A percentile compares a stretch with the other conserved stretches of the same genome.
phyloP scores from a whole-genome alignment of 768 basidiomycete genomes.

The Sarcodon sp. region DNA sequence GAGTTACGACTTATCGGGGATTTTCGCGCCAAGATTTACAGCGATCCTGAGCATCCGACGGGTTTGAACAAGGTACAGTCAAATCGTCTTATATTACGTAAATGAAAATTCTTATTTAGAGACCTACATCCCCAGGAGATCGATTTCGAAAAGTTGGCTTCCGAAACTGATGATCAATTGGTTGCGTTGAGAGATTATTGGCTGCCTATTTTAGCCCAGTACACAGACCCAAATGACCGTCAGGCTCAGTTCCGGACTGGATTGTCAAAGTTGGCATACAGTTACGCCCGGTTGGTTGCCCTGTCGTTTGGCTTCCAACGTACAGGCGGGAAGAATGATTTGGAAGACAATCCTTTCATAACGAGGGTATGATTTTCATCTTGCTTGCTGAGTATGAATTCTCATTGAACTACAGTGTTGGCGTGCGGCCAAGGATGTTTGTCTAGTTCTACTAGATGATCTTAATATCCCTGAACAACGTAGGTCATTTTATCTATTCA shows the following conservation, averaged over 20 bases:
- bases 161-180: constrained; percentile 59
- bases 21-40: constrained; percentile 57
- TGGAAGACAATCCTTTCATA: constrained; percentile 15
- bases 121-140: constrained; percentile 28
- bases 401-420: constrained; percentile 7
- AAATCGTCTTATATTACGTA: neutral
- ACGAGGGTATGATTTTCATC: constrained; percentile 9
- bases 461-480: constrained; percentile 11
- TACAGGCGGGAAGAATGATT: constrained; percentile 15
- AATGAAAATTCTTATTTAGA: neutral
- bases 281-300: constrained; percentile 25
- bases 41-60: constrained; percentile 59
- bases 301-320: constrained; percentile 30
- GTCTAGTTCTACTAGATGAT: constrained; percentile 18
- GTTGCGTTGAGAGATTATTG: constrained; percentile 40
- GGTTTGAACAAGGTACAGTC: constrained; percentile 56
- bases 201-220: constrained; percentile 31
- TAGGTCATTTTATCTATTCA: constrained; percentile 1
- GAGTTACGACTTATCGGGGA: constrained; percentile 52
- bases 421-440: constrained; percentile 13
- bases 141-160: constrained; percentile 52
- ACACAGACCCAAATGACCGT: constrained; percentile 40
- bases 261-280: constrained; percentile 13
- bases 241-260: constrained; percentile 26
- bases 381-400: neutral